A percentile compares a stretch with the other conserved stretches of the same genome.
phyloP scores from a whole-genome alignment of 2,329 filamentous ascomycete species.

The Ceratocystiopsis sp. region DNA sequence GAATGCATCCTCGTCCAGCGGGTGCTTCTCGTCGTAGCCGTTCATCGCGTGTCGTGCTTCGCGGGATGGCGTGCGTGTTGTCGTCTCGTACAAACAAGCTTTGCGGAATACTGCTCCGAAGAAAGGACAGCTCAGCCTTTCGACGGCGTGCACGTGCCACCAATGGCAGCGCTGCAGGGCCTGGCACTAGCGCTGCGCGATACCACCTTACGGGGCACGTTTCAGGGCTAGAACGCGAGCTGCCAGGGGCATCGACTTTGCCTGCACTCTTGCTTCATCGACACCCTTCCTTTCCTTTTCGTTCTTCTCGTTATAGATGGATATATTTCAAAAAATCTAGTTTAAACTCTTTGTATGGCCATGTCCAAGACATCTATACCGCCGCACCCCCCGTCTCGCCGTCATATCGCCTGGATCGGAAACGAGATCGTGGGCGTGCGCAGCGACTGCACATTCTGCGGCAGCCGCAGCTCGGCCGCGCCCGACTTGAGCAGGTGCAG shows the following conservation, averaged over 20 bases:
- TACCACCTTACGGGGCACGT: too few species aligned
- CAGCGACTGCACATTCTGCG: conserved; percentile 55
- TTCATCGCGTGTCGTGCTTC: conserved; percentile 52
- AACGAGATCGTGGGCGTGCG: conserved; percentile 48
- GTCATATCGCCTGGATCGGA: conserved; percentile 33
- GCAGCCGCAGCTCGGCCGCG: conserved; percentile 75
- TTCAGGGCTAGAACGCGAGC: too few species aligned
- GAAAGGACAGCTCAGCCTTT: conserved; percentile 9
- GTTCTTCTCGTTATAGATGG: too few species aligned
- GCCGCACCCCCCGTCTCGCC: background rate
- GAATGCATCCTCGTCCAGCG: conserved; percentile 65
- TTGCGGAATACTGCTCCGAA: background rate
- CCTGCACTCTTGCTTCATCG: too few species aligned
- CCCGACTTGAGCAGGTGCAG: conserved; percentile 56
- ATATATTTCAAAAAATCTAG: too few species aligned
- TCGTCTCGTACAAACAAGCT: background rate
- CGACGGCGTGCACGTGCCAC: background rate
- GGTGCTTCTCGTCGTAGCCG: conserved; percentile 52
- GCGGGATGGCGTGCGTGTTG: background rate
- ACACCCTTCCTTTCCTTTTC: too few species aligned
- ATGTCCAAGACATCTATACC: too few species aligned
- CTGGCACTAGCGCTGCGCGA: too few species aligned
- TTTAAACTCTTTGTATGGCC: too few species aligned
- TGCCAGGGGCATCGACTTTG: too few species aligned
- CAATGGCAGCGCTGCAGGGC: too few species aligned